Evolutionary conservation across 306 rosid genomes (phyloP).

Genomic region (Abrus pulchellus): DNA sequence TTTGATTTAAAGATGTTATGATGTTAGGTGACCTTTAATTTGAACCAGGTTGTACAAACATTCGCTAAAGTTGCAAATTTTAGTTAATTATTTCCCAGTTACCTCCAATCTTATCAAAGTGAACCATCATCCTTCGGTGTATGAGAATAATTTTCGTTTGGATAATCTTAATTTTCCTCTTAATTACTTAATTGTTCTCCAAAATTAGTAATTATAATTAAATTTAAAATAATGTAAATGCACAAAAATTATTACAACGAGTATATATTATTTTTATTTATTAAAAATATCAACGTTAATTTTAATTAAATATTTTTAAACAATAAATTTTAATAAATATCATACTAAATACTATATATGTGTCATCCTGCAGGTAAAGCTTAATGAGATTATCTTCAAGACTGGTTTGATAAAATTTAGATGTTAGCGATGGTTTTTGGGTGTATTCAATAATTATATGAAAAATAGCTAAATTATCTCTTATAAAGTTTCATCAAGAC

Average conservation of each 20-base stretch:
- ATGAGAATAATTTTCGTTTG: not conserved
- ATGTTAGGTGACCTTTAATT: slow-evolving; percentile 47
- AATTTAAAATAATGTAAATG: too few relatives aligned
- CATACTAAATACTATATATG: not conserved
- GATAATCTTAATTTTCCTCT: not conserved
- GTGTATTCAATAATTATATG: too few relatives aligned
- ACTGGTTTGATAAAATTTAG: not conserved
- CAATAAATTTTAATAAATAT: not conserved
- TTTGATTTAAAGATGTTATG: slow-evolving; percentile 39
- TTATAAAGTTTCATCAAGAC: too few relatives aligned
- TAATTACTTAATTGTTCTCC: too few relatives aligned
- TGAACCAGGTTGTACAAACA: slow-evolving; percentile 48
- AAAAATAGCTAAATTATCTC: too few relatives aligned
- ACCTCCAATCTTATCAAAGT: slow-evolving; percentile 33
- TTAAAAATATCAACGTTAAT: too few relatives aligned
- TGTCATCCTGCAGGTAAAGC: not conserved
- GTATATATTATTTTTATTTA: too few relatives aligned
- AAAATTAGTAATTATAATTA: too few relatives aligned
- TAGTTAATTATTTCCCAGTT: slow-evolving; percentile 15
- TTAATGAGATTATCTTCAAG: not conserved
- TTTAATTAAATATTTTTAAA: too few relatives aligned
- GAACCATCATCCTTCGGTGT: not conserved
- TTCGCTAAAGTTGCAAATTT: slow-evolving; percentile 36
- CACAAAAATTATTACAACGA: too few relatives aligned
- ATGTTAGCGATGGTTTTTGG: too few relatives aligned